Conservation (phyloP, 2,329 filamentous ascomycete species). For the Zasmidium angulare region DNA sequence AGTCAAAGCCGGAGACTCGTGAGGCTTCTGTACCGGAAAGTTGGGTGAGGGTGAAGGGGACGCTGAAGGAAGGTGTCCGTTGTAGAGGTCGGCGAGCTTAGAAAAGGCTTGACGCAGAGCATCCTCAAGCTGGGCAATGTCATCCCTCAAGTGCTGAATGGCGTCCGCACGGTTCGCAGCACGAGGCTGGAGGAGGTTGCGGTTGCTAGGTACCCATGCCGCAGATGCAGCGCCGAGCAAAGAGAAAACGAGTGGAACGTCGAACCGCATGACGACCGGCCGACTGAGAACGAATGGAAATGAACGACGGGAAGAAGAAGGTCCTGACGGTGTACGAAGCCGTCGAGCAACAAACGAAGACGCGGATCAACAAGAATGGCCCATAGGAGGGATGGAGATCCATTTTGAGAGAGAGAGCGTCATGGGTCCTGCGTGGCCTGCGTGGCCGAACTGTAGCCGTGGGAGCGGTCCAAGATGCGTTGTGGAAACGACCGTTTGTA, state of each 20-base stretch:
- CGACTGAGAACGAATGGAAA: constrained; percentile 13
- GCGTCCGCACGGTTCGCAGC: constrained; percentile 10
- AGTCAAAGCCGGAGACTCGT: constrained; percentile 3
- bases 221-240: constrained; percentile 26
- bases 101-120: constrained; percentile 18
- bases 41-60: constrained; percentile 13
- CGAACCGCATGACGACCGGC: constrained; percentile 17
- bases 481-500: constrained; percentile 12
- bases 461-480: constrained; percentile 7
- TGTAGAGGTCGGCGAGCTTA: constrained; percentile 16
- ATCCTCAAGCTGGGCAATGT: constrained; percentile 20
- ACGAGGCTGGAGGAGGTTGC: constrained; percentile 13
- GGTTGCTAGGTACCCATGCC: constrained; percentile 21
- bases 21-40: constrained; percentile 2
- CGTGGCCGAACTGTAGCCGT: constrained; percentile 17
- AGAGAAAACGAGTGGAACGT: constrained; percentile 25
- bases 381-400: constrained; percentile 12
- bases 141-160: constrained; percentile 14
- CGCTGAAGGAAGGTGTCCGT: constrained; percentile 7
- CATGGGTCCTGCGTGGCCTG: no score
- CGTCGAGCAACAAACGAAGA: constrained; percentile 16
- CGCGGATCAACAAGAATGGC: constrained; percentile 13
- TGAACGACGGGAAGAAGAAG: no score
- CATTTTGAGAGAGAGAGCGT: constrained; percentile 17
- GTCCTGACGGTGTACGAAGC: constrained; percentile 12